Percentiles rank a stretch among this genome's conserved stretches.
Conservation (phyloP, 2,329 filamentous ascomycete species). For the Paecilomyces variotii region DNA sequence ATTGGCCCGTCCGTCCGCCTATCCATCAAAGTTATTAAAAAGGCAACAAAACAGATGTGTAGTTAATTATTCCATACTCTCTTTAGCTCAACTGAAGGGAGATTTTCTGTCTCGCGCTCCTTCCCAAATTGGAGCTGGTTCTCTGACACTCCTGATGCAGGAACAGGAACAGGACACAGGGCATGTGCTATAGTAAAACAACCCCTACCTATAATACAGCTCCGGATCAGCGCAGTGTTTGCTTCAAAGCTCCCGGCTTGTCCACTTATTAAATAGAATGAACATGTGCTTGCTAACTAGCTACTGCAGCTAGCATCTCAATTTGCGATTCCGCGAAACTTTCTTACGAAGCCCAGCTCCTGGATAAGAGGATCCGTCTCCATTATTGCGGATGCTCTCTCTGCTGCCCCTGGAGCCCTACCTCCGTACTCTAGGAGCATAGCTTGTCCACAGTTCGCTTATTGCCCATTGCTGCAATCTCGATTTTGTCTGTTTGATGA, state of each 20-base stretch:
- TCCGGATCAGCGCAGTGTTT: not conserved
- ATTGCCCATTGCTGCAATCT: not conserved
- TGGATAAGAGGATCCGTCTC: not conserved
- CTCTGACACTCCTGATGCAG: not conserved
- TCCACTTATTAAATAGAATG: not conserved
- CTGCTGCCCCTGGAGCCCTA: not conserved
- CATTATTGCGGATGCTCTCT: not conserved
- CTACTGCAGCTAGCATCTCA: not conserved
- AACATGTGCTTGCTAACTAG: not conserved
- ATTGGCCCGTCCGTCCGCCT: not conserved
- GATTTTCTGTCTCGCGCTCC: not conserved
- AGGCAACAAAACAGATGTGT: not conserved
- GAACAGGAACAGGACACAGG: not conserved
- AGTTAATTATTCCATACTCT: not conserved
- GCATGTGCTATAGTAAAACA: not conserved
- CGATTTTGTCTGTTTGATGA: not conserved
- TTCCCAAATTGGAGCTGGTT: not conserved
- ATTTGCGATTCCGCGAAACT: not conserved
- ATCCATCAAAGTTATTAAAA: not conserved
- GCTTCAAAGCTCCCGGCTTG: not conserved
- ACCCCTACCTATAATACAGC: not conserved
- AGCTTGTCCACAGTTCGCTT: not conserved
- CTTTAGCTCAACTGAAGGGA: too few species aligned
- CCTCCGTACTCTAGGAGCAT: not conserved
- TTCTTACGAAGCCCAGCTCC: not conserved